Base-by-base conservation (phyloP, 1,139 yeast genomes). In the Zygosaccharomyces pseudobailii region DNA sequence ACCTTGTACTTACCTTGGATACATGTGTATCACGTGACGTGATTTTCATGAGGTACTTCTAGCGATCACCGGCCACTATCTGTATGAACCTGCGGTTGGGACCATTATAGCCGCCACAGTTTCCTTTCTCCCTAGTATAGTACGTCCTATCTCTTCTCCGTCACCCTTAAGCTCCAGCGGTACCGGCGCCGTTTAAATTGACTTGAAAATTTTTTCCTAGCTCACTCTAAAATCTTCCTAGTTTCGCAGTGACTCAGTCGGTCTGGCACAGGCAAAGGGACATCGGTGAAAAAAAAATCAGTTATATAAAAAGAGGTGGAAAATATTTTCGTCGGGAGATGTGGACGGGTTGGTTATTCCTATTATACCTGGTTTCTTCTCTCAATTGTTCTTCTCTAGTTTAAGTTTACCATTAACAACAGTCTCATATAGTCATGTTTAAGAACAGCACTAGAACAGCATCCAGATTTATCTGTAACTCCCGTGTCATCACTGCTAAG, bases 401-500 rank as follows among this genome's bases (percentile, higher is more conserved):
- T 13, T 2, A 13, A 13, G 17, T 13, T 24, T 20, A n/a, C 36
- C 19, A 25, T 20, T 8, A 22, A 32, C 20, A 17, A 27, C n/a
- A 21, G 9, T 17, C 13, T 13, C 19, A 43, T n/a, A 39, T 38
- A 32, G 25, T 30, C 21, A 23, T 45, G 32, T 33, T 42, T 37
- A 25, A 31, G 36, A 24, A 30, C 41, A 49, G 34, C 67, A 52
- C 65, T 52, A 66, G 68, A 65, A 53, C 61, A 40, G 64, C 68
- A 45, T 52, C 68, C 45, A 62, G 61, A 60, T 52, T 65, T 55
- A 61, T 67, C 51, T 62, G 67, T 43, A 58, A 65, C 63, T 64
- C 73, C 53, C 66, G 69, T 57, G 69, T 68, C 50, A 66, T 72
- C 54, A 59, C 71, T 54, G 74, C 84, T 62, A 78, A 77, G 73